Evolutionary conservation across 768 basidiomycete genomes (phyloP), one percentile per base, ranked within the genome.

Genomic region (Ephemerocybe angulata): DNA sequence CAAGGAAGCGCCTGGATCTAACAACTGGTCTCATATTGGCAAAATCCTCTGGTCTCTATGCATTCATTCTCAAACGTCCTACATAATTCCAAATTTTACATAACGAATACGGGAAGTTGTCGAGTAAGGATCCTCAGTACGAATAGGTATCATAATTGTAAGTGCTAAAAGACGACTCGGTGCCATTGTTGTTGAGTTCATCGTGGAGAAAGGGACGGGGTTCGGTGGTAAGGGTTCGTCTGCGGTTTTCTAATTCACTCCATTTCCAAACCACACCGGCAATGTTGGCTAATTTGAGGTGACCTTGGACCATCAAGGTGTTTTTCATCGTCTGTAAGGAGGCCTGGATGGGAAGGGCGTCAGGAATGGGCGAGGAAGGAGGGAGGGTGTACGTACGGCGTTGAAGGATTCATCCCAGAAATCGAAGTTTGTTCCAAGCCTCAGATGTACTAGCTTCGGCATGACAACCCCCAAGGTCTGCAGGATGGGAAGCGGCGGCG

Each of bases 191-290:
- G n/a, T n/a, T n/a, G n/a, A n/a, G n/a, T n/a, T n/a, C n/a, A n/a
- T n/a, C n/a, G n/a, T n/a, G n/a, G n/a, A n/a, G n/a, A n/a, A n/a
- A n/a, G n/a, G n/a, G n/a, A n/a, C n/a, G 53, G 3, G 53, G 53
- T 27, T 54, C 53, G 22, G 46, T 54, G 13, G 53, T 43, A 21
- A 54, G 53, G 21, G 48, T 44, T 19, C 53, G 53, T 13, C 53
- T 44, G 15, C 48, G 43, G 22, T 54, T 54, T 17, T 24, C 48
- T 8, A 47, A 33, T n/a, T n/a, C n/a, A n/a, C n/a, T n/a, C 53
- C 53, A 83, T 43, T 79, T 76, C 87, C 88, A 90, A 60, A 85
- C 86, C 70, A 90, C 82, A 29, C 88, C 88, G 47, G 80, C 84
- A 25, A 90, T 79, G 65, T 90, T 88, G 62, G 88, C 88, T 43